Evolutionary conservation across 2,329 filamentous ascomycete genomes (phyloP).

Genomic region (Diaporthe citriasiana): DNA sequence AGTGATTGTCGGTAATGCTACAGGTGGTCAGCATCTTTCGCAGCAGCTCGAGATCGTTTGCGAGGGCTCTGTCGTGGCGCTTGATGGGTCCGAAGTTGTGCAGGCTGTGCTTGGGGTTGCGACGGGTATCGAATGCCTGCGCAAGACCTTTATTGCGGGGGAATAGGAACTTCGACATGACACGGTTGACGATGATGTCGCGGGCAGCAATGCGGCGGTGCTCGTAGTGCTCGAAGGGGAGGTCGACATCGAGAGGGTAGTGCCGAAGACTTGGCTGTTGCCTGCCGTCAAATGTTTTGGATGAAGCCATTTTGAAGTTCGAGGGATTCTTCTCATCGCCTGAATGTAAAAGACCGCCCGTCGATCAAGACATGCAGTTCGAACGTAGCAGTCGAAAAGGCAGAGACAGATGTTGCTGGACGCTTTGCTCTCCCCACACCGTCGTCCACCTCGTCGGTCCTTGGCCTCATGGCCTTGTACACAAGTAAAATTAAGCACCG

Average conservation of each 20-base stretch:
- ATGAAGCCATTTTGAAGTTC: not conserved
- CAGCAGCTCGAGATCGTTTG: slow-evolving; percentile 48
- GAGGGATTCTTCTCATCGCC: not conserved
- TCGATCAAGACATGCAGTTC: not conserved
- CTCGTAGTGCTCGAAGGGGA: slow-evolving; percentile 52
- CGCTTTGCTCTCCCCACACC: not conserved
- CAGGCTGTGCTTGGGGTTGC: slow-evolving; percentile 6
- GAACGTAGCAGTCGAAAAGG: not conserved
- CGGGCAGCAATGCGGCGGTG: slow-evolving; percentile 50
- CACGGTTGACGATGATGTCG: slow-evolving; percentile 51
- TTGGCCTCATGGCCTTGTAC: slow-evolving; percentile 1
- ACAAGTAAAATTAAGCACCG: not conserved
- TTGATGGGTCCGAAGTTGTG: slow-evolving; percentile 44
- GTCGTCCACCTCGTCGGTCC: not conserved
- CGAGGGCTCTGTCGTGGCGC: slow-evolving; percentile 45
- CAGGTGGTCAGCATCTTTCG: slow-evolving; percentile 47
- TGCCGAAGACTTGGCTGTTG: slow-evolving; percentile 42
- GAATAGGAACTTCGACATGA: slow-evolving; percentile 51
- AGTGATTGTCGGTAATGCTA: slow-evolving; percentile 19
- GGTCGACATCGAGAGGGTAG: slow-evolving; percentile 53
- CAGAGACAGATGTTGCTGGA: not conserved
- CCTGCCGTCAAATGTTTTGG: not conserved
- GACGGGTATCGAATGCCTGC: slow-evolving; percentile 39
- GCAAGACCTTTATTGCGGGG: slow-evolving; percentile 42
- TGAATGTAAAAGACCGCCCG: not conserved